A percentile compares a stretch with the other conserved stretches of the same genome.
These are phyloP conservation scores for Cephalotrichum gorgonifer DNA, from an alignment of 2,329 filamentous ascomycete genomes.

Conservation along the genomic window DNA sequence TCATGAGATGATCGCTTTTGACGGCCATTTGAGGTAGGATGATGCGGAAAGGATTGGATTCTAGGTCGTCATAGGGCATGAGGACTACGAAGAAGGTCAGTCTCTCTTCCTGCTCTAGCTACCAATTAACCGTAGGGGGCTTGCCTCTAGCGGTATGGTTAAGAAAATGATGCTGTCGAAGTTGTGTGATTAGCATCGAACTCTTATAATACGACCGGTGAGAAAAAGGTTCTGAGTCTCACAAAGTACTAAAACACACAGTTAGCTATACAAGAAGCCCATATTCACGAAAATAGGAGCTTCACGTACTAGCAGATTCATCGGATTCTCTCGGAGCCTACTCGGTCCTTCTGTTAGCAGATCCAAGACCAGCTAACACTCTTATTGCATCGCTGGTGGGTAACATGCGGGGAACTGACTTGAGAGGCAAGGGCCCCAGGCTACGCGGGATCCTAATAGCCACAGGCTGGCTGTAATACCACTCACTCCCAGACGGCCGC, in stretches of 20 bases:
- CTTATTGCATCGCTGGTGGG: conserved; percentile 17
- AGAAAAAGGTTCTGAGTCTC: conserved; percentile 13
- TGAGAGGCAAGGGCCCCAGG: conserved; percentile 36
- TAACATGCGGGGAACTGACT: conserved; percentile 31
- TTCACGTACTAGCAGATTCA: conserved; percentile 56
- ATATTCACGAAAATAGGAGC: too few relatives aligned
- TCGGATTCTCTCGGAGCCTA: conserved; percentile 57
- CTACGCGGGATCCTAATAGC: conserved; percentile 42
- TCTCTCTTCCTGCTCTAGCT: conserved; percentile 14
- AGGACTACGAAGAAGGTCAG: conserved; percentile 34
- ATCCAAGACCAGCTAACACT: neutral
- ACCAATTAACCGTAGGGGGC: neutral
- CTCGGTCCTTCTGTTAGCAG: neutral
- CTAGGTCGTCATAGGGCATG: conserved; percentile 38
- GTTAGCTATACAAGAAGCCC: conserved; percentile 13
- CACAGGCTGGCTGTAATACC: conserved; percentile 63
- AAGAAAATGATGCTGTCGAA: conserved; percentile 48
- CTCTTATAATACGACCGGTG: neutral
- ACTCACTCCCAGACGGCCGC: conserved; percentile 14
- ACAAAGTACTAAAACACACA: conserved; percentile 32
- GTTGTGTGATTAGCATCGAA: neutral
- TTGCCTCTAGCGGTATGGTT: conserved; percentile 67
- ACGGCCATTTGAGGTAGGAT: conserved; percentile 52
- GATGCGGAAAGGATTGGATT: conserved; percentile 41
- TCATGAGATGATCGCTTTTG: conserved; percentile 60